A percentile compares a stretch with the other conserved stretches of the same genome.
Evolutionary conservation across 2,329 filamentous ascomycete genomes (phyloP).

Genomic region (Chaetomiaceae sp.): DNA sequence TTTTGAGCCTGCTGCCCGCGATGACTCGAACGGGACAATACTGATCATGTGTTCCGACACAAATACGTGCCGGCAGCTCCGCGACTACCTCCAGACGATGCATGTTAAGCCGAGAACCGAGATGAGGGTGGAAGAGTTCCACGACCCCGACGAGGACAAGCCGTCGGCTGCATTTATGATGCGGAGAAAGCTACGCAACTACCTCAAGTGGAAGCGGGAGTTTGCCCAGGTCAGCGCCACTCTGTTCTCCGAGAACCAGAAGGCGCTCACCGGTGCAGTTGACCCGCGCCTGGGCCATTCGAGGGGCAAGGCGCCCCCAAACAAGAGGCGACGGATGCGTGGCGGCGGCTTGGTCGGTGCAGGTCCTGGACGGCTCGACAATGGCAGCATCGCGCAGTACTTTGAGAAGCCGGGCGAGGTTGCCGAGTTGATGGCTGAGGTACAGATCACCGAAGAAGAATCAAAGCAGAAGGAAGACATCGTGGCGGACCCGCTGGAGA

Average conservation of each 20-base stretch:
- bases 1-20: conserved; percentile 67
- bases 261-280: conserved; percentile 60
- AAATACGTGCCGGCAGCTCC: conserved; percentile 77
- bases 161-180: conserved; percentile 83
- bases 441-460: conserved; percentile 74
- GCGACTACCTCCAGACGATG: conserved; percentile 90
- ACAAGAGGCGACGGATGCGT: conserved; percentile 78
- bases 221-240: conserved; percentile 79
- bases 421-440: conserved; percentile 71
- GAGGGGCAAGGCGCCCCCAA: conserved; percentile 59
- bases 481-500: conserved; percentile 68
- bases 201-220: conserved; percentile 84
- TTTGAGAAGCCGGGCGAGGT: conserved; percentile 82
- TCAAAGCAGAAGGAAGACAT: conserved; percentile 70
- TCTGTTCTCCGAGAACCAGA: conserved; percentile 74
- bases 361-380: conserved; percentile 58
- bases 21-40: conserved; percentile 86
- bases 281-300: conserved; percentile 46
- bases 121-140: conserved; percentile 38
- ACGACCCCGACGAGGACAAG: conserved; percentile 49
- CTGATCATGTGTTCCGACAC: conserved; percentile 93
- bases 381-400: conserved; percentile 67
- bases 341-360: conserved; percentile 63
- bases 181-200: conserved; percentile 77
- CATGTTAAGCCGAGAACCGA: conserved; percentile 57